phyloP scores from a whole-genome alignment of 306 rosid species.

The Trifolium repens region DNA sequence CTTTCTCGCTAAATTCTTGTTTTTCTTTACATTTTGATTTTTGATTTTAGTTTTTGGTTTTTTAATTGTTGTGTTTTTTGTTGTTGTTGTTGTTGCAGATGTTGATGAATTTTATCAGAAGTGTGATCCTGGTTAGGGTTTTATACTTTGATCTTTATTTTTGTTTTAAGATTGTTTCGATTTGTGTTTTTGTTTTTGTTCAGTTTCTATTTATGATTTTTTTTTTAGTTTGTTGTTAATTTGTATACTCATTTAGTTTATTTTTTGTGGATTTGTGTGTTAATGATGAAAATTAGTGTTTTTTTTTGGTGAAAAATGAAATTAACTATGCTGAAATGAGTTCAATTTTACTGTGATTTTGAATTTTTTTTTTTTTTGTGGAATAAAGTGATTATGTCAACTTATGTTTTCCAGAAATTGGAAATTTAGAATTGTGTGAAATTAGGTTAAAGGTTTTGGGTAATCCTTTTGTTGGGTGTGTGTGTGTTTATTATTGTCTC shows the following conservation, averaged over 20 bases:
- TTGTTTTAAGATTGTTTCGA: not conserved
- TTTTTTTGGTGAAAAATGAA: not conserved
- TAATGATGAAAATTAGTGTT: not conserved
- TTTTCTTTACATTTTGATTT: not conserved
- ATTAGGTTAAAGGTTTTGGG: not conserved
- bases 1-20: not conserved
- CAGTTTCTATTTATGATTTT: not conserved
- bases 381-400: conserved; percentile 7
- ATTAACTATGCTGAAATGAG: not conserved
- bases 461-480: conserved; percentile 3
- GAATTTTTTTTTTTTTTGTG: not conserved
- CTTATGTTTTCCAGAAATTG: not conserved
- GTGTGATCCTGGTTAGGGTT: conserved; percentile 33
- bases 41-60: too few species aligned
- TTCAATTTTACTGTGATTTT: not conserved
- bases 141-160: not conserved
- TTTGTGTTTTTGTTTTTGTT: not conserved
- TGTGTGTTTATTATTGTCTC: conserved; percentile 5
- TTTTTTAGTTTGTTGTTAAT: not conserved
- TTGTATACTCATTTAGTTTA: conserved; percentile 12
- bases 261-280: conserved; percentile 15
- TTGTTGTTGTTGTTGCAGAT: conserved; percentile 11
- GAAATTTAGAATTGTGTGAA: not conserved
- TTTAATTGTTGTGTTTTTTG: too few species aligned
- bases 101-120: conserved; percentile 7